Conservation (phyloP, 192 early-diverging fungal genomes). For the Globomyces pollinis-pini region DNA sequence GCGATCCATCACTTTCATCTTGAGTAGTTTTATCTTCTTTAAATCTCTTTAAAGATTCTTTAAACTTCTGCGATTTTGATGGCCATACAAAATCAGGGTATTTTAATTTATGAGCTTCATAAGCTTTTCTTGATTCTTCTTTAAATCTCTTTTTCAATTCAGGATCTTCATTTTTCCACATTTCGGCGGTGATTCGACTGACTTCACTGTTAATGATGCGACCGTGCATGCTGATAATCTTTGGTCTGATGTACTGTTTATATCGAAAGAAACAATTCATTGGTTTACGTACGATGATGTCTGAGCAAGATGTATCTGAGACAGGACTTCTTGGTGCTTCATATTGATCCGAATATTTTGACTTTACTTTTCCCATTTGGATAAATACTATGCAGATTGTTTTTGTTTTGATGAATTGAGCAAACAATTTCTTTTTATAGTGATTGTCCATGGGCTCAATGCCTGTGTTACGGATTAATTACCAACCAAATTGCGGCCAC, state of each 20-base stretch:
- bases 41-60: background rate
- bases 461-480: no score
- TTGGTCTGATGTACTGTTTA: conserved; percentile 2
- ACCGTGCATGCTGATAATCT: conserved; percentile 2
- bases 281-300: no score
- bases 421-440: no score
- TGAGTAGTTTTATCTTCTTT: no score
- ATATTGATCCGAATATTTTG: no score
- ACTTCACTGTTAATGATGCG: background rate
- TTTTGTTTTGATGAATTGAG: no score
- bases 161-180: conserved; percentile 5
- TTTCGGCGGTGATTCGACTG: conserved; percentile 1
- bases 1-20: background rate
- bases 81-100: conserved; percentile 14
- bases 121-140: conserved; percentile 2
- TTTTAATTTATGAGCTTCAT: background rate
- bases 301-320: no score
- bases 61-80: conserved; percentile 7
- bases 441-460: no score
- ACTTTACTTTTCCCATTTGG: no score
- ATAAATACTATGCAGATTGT: no score
- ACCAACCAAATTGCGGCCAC: no score
- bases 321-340: no score
- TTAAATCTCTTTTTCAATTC: background rate
- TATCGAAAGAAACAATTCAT: conserved; percentile 12